Percentiles rank a stretch among this genome's conserved stretches.
Conservation (phyloP, 2,329 filamentous ascomycete genomes). For the Ambrosiella beaveri region DNA sequence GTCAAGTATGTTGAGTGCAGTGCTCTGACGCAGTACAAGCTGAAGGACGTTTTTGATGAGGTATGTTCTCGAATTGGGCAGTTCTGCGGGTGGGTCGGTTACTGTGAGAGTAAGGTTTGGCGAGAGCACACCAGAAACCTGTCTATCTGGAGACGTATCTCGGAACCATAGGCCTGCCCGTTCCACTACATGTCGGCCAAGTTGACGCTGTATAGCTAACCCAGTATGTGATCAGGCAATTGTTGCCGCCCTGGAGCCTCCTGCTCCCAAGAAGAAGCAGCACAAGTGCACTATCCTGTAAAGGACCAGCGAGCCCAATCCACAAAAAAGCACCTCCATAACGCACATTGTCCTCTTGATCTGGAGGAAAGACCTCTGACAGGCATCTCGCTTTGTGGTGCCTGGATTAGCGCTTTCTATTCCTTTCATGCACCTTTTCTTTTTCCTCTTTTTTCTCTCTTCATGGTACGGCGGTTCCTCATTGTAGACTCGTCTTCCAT, state of each 20-base stretch:
- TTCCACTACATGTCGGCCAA: not conserved
- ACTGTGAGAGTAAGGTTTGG: not conserved
- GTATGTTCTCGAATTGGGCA: conserved; percentile 32
- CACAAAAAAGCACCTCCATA: not conserved
- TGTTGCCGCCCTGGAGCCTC: conserved; percentile 83
- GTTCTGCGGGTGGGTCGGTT: not conserved
- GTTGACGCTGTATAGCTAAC: too few species aligned
- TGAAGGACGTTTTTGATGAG: conserved; percentile 99
- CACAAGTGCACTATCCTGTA: conserved; percentile 56
- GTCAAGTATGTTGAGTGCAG: conserved; percentile 99
- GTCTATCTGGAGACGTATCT: too few species aligned
- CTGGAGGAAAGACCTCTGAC: not conserved
- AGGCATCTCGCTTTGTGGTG: not conserved
- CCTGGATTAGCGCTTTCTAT: conserved; percentile 7
- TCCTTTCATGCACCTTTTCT: conserved; percentile 5
- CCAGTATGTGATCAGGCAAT: conserved; percentile 49
- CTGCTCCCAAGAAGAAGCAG: conserved; percentile 59
- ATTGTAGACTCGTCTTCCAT: not conserved
- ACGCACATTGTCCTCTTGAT: not conserved
- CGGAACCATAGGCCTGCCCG: not conserved
- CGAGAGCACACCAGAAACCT: not conserved
- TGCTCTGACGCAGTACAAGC: conserved; percentile 90
- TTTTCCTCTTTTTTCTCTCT: conserved; percentile 1
- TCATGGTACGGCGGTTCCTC: not conserved
- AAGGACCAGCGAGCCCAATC: conserved; percentile 11